Evolutionary conservation across 1,284 basidiomycete genomes (phyloP), one percentile per base, ranked within the genome.

Genomic region (Exobasidium rhododendri): DNA sequence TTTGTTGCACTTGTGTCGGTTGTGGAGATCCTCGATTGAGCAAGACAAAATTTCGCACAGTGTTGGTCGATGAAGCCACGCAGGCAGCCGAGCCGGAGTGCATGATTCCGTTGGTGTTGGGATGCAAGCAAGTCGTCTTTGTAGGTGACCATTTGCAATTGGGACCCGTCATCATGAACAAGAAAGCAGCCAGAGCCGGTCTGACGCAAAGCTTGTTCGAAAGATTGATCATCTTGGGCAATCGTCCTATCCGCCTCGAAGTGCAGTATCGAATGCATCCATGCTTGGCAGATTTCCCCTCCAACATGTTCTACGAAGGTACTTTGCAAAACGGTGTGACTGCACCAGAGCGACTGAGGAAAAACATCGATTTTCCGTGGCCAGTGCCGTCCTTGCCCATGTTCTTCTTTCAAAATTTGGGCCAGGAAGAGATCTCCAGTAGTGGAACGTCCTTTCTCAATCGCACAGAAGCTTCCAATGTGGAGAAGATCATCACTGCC

Each of bases 191-290:
- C 0, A 88, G 92, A 14, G 96, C 96, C 0, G 96, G 96, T 30
- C 85, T 98, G 47, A 97, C 93, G 0, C 94, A 97, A 80, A 97
- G 94, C 1, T 87, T 99, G 26, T 98, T 99, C 76, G 96, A 99
- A 81, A 89, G 96, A 43, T 87, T 99, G 56, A 93, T 98, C 68
- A 85, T 97, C 55, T 88, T 98, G 59, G 89, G 90, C 52, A 98
- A 98, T 81, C 87, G 92, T 26, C 96, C 96, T 20, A 98, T 98
- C 75, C 92, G 96, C 66, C 86, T 99, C 35, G 93, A 98, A 82
- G 96, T 99, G 49, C 96, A 99, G 82, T 99, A 99, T 80, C 94
- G 96, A 80, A 98, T 98, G 96, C 96, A 98, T 80, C 96, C 96
- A 14, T 97, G 94, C 81, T 84, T 98, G 52, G 97, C 96, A 53